Base-by-base conservation (phyloP, 2,329 filamentous ascomycete genomes). In the Trichoderma koningiopsis region DNA sequence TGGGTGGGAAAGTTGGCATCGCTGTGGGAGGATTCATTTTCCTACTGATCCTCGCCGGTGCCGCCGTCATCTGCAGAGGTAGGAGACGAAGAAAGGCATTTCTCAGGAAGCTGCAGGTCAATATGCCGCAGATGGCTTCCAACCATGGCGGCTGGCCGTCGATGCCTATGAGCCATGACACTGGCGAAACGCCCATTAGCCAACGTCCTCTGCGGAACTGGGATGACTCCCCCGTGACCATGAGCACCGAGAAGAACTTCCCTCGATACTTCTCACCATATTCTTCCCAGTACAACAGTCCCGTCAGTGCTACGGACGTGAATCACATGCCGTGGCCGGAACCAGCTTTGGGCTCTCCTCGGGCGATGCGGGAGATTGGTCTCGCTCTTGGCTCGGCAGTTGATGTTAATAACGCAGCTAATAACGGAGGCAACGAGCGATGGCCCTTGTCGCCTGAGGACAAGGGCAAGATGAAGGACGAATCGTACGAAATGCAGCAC, bases 1-100 rank as follows among this genome's bases (percentile, higher is more conserved):
- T 89, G 1, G 86, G 84, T 5, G 85, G 82, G 14, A 86, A 88
- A 67, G 86, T 89, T 0, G 88, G 87, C 71, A 86, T 90, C 63
- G 86, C 83, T 16, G 80, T 87, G 27, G 87, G 83, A 5, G 83
- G 80, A 0, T 72, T 89, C 0, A 79, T 83, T 7, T 64, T 86
- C 0, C 19, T 88, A 4, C 79, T 90, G 3, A 75, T 79, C 8
- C 14, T 85, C 1, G 72, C 80, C 10, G 88, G 88, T 11, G 86
- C 83, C 74, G 81, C 79, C 68, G 82, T 90, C 64, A 81, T 91
- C 22, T 84, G 84, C 76, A 84, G 83, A 47, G 88, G 88, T 3
- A 87, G 84, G 70, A 84, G 87, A 11, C 81, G 85, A 14, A 82
- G 88, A 62, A 82, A 84, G 24, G 81, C 83, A 0, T 87, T 83